Conservation (phyloP, 306 rosid species). For the Vicia villosa region DNA sequence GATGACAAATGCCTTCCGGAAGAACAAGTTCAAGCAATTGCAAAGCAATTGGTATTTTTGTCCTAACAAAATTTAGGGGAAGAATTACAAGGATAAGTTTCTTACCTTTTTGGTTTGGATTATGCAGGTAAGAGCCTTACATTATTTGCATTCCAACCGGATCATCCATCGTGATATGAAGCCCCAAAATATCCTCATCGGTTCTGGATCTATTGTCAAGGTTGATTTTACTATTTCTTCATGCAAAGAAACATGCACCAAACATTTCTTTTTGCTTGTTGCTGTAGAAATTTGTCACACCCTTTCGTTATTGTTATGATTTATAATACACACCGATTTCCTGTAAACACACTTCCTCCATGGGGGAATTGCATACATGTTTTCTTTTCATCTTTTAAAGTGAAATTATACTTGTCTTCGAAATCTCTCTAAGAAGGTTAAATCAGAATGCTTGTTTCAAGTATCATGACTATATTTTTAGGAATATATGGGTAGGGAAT, state of each 20-base stretch:
- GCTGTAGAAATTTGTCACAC: slow-evolving; percentile 1
- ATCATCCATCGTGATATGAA: slow-evolving; percentile 98
- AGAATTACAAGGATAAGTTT: slow-evolving; percentile 1
- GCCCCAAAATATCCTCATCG: slow-evolving; percentile 98
- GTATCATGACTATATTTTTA: neutral
- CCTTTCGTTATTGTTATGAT: neutral
- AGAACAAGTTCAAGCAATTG: slow-evolving; percentile 98
- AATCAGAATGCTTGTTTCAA: neutral
- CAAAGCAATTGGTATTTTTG: slow-evolving; percentile 86
- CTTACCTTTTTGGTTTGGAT: slow-evolving; percentile 28
- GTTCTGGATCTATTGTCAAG: slow-evolving; percentile 95
- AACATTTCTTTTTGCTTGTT: neutral
- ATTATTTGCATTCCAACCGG: slow-evolving; percentile 95
- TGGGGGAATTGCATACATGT: neutral
- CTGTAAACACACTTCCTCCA: slow-evolving; percentile 1
- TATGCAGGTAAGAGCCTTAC: slow-evolving; percentile 85
- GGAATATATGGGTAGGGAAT: neutral
- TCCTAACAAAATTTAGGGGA: slow-evolving; percentile 14
- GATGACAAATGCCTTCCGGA: slow-evolving; percentile 98
- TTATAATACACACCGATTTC: slow-evolving; percentile 16
- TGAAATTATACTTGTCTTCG: neutral
- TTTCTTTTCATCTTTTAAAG: neutral
- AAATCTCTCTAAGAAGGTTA: neutral
- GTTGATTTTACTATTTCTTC: slow-evolving; percentile 44
- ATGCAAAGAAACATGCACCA: slow-evolving; percentile 7